phyloP scores from a whole-genome alignment of 192 early-diverging fungal species.

The Chytriomyces hyalinus region DNA sequence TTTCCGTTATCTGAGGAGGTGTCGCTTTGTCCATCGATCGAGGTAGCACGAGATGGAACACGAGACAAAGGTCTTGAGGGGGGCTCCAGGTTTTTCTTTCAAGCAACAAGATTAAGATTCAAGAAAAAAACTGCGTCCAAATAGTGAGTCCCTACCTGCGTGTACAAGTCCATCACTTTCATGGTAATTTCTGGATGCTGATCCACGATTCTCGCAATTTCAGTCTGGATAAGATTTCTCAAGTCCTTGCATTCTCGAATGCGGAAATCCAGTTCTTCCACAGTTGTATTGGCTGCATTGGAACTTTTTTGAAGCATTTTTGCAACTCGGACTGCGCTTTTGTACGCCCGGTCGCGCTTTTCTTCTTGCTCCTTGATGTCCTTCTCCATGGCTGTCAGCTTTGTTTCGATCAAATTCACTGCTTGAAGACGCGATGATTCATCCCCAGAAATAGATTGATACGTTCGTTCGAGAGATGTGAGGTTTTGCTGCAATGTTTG shows the following conservation, averaged over 20 bases:
- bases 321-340: conserved; percentile 34
- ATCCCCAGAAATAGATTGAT: conserved; percentile 36
- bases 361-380: conserved; percentile 56
- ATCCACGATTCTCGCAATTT: conserved; percentile 45
- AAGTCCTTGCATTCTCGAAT: conserved; percentile 54
- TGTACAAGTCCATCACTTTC: conserved; percentile 44
- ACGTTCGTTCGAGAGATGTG: conserved; percentile 40
- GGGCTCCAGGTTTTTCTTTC: conserved; percentile 44
- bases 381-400: conserved; percentile 43
- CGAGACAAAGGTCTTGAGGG: conserved; percentile 55
- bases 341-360: conserved; percentile 53
- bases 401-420: conserved; percentile 49
- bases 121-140: not conserved
- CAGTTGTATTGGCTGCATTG: not conserved
- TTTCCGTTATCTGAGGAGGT: conserved; percentile 10
- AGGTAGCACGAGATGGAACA: conserved; percentile 49
- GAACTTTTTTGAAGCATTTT: conserved; percentile 36
- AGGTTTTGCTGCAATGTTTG: conserved; percentile 57
- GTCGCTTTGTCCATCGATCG: conserved; percentile 41
- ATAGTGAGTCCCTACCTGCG: conserved; percentile 34
- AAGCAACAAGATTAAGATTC: not conserved
- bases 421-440: conserved; percentile 52
- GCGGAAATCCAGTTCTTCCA: conserved; percentile 53
- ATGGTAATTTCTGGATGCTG: conserved; percentile 44
- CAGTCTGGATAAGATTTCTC: conserved; percentile 50